phyloP scores from a whole-genome alignment of 345 rosid genomes.

The Dipteronia dyeriana region DNA sequence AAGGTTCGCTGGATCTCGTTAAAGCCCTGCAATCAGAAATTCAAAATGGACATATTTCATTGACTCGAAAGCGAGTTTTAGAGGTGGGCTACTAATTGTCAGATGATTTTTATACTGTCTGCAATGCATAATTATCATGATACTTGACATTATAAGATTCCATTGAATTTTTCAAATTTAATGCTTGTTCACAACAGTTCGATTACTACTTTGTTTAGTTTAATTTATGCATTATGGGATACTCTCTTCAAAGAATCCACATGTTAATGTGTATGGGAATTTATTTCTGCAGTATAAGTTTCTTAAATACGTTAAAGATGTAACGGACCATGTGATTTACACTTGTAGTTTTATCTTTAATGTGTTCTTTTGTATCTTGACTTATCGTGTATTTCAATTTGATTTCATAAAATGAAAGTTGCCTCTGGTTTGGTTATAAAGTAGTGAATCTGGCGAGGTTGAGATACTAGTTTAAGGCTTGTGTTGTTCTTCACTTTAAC shows the following conservation, averaged over 20 bases:
- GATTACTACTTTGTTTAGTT: neutral
- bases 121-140: neutral
- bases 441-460: neutral
- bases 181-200: neutral
- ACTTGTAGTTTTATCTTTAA: neutral
- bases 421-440: neutral
- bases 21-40: slow-evolving; percentile 67
- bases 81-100: slow-evolving; percentile 63
- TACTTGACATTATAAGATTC: neutral
- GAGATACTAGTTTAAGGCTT: neutral
- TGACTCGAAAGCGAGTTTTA: slow-evolving; percentile 65
- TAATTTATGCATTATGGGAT: neutral
- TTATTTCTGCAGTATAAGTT: neutral
- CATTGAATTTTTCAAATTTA: neutral
- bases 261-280: neutral
- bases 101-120: slow-evolving; percentile 21
- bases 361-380: neutral
- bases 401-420: neutral
- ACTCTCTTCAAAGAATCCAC: neutral
- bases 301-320: neutral
- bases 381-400: neutral
- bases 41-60: slow-evolving; percentile 48
- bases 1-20: slow-evolving; percentile 91
- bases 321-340: neutral
- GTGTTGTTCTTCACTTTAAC: neutral